phyloP scores from a whole-genome alignment of 768 basidiomycete species.

The Epithele typhae region DNA sequence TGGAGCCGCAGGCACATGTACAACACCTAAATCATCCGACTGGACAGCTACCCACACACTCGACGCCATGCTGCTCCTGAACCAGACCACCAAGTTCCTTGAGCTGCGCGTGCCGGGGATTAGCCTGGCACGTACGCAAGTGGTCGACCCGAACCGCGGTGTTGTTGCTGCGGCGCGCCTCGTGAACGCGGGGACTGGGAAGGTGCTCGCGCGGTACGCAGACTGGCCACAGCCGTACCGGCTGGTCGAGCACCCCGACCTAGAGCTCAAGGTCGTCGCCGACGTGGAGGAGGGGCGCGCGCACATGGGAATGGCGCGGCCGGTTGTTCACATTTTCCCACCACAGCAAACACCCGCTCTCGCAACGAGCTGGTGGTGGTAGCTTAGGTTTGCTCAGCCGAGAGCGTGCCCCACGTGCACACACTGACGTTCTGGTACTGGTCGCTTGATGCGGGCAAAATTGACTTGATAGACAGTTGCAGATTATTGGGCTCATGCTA shows the following conservation, averaged over 20 bases:
- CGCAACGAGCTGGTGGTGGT: too few species aligned
- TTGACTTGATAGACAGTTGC: too few species aligned
- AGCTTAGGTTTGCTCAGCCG: too few species aligned
- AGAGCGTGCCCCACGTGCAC: too few species aligned
- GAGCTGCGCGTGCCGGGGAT: conserved; percentile 26
- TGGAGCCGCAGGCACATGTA: too few species aligned
- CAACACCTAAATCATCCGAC: too few species aligned
- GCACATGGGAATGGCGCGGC: too few species aligned
- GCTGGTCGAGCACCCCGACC: conserved; percentile 27
- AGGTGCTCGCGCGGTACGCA: conserved; percentile 61
- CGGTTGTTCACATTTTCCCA: too few species aligned
- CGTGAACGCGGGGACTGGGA: conserved; percentile 42
- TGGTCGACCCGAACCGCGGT: conserved; percentile 22
- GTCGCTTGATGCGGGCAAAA: too few species aligned
- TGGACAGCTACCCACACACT: conserved; percentile 20
- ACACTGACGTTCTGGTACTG: too few species aligned
- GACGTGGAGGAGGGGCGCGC: conserved; percentile 63
- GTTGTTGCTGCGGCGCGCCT: conserved; percentile 71
- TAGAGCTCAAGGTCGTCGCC: conserved; percentile 17
- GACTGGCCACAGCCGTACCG: conserved; percentile 53
- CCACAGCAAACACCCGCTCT: too few species aligned
- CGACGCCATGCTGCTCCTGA: conserved; percentile 29
- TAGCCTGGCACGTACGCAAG: conserved; percentile 1
- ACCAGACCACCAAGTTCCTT: conserved; percentile 37
- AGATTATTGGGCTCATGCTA: too few species aligned